These are phyloP conservation scores for Candida sp. DNA, from an alignment of 1,139 yeast species.

Conservation along the genomic window DNA sequence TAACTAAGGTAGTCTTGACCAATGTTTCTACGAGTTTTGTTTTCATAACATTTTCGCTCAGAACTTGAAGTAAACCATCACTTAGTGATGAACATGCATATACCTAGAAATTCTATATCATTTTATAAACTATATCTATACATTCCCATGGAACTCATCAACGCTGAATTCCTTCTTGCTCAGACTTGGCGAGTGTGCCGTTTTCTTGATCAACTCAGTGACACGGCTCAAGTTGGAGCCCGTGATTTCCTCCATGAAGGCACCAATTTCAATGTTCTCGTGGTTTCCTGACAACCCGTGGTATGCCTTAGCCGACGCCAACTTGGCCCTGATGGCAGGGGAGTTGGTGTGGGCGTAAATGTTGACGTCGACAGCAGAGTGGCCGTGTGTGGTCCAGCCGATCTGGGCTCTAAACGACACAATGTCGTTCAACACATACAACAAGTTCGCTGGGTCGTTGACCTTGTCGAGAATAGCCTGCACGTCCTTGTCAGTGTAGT, in stretches of 20 bases:
- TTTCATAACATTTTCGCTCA: not conserved
- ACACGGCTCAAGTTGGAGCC: slow-evolving; percentile 55
- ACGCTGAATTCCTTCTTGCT: not conserved
- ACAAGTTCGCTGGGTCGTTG: slow-evolving; percentile 22
- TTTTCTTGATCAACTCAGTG: slow-evolving; percentile 50
- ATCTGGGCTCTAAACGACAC: slow-evolving; percentile 74
- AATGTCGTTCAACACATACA: slow-evolving; percentile 53
- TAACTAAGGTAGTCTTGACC: too few species aligned
- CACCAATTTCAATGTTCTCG: slow-evolving; percentile 85
- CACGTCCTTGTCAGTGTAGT: slow-evolving; percentile 56
- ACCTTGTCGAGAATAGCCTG: slow-evolving; percentile 25
- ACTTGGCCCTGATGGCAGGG: slow-evolving; percentile 36
- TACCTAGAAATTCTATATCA: too few species aligned
- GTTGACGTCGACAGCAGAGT: slow-evolving; percentile 88
- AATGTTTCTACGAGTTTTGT: too few species aligned
- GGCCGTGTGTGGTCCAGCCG: slow-evolving; percentile 94
- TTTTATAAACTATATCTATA: not conserved
- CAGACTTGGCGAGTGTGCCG: slow-evolving; percentile 41
- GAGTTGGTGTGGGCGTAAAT: slow-evolving; percentile 76
- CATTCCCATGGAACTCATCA: slow-evolving; percentile 9
- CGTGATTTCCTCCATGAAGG: slow-evolving; percentile 63
- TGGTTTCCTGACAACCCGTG: slow-evolving; percentile 71
- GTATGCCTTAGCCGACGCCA: slow-evolving; percentile 33
- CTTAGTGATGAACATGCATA: too few species aligned
- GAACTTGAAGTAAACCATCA: not conserved